A percentile compares a stretch with the other conserved stretches of the same genome.
phyloP scores from a whole-genome alignment of 805 yeast species.

The Candida khao-thaluensis region DNA sequence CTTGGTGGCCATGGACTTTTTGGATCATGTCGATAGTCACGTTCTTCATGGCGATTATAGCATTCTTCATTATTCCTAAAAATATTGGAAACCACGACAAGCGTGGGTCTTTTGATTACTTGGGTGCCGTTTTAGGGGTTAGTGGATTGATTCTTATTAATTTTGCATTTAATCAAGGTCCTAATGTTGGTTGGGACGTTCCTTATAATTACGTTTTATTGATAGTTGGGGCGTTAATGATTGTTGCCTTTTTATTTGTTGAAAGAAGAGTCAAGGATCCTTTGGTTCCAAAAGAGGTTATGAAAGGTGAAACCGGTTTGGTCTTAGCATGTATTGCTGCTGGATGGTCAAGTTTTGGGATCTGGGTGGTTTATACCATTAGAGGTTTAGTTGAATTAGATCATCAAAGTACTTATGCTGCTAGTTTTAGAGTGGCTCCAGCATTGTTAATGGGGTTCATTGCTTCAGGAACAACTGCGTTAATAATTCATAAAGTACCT shows the following conservation, averaged over 20 bases:
- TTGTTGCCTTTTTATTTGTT: slow-evolving; percentile 50
- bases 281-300: slow-evolving; percentile 50
- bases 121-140: slow-evolving; percentile 52
- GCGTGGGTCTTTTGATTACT: slow-evolving; percentile 22
- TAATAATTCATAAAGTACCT: slow-evolving; percentile 42
- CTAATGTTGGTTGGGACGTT: slow-evolving; percentile 65
- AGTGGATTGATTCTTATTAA: slow-evolving; percentile 61
- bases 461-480: slow-evolving; percentile 54
- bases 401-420: slow-evolving; percentile 21
- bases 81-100: slow-evolving; percentile 20
- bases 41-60: slow-evolving; percentile 16
- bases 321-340: slow-evolving; percentile 53
- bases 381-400: slow-evolving; percentile 35
- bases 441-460: slow-evolving; percentile 47
- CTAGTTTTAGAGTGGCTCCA: slow-evolving; percentile 24
- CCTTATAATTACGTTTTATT: slow-evolving; percentile 60
- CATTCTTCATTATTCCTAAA: slow-evolving; percentile 27
- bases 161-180: slow-evolving; percentile 76
- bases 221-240: slow-evolving; percentile 47
- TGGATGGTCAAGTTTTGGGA: slow-evolving; percentile 79
- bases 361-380: slow-evolving; percentile 62
- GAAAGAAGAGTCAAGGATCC: slow-evolving; percentile 46
- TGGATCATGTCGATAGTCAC: slow-evolving; percentile 28
- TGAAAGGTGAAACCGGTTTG: slow-evolving; percentile 45
- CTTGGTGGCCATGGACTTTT: slow-evolving; percentile 39